phyloP scores from a whole-genome alignment of 148 eudicot genomes.

The Euryodendron excelsum region DNA sequence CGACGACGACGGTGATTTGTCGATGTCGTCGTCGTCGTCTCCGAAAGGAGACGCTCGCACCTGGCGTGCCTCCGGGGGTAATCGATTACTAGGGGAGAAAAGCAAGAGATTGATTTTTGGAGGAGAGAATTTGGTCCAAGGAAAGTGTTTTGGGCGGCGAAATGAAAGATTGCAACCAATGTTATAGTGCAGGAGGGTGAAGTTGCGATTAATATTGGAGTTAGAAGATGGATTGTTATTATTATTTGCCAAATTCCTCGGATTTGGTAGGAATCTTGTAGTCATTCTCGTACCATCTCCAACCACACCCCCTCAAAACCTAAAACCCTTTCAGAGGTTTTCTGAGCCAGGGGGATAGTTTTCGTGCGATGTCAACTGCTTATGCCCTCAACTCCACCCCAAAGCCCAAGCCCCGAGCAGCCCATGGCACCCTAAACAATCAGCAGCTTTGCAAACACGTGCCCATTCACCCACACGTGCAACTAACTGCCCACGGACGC shows the following conservation, averaged over 20 bases:
- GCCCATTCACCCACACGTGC: no score
- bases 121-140: neutral
- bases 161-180: neutral
- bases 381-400: no score
- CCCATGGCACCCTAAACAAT: no score
- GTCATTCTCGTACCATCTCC: neutral
- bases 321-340: no score
- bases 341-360: no score
- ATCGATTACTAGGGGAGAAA: neutral
- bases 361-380: no score
- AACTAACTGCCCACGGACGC: no score
- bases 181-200: neutral
- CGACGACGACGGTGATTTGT: neutral
- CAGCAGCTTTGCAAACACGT: no score
- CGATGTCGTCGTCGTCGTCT: neutral
- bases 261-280: neutral
- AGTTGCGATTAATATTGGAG: neutral
- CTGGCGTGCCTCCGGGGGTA: neutral
- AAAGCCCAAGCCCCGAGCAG: no score
- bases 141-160: neutral
- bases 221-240: neutral
- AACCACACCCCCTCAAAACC: neutral
- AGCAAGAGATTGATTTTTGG: neutral
- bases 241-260: neutral
- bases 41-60: neutral